phyloP scores from a whole-genome alignment of 257 asterid species.

The Knoxia roxburghii region DNA sequence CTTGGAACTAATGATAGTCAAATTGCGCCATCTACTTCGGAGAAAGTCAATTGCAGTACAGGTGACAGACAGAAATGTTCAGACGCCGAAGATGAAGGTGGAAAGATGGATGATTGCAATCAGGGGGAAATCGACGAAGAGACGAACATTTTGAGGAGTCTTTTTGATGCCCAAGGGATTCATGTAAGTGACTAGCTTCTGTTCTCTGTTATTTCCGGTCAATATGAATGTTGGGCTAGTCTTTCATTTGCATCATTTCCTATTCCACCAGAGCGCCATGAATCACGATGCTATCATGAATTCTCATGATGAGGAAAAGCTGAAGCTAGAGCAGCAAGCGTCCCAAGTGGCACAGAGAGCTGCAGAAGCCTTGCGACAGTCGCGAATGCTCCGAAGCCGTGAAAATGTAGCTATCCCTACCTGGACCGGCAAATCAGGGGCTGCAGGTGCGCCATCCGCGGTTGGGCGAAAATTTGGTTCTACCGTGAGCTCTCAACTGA shows the following conservation, averaged over 20 bases:
- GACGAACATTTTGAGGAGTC: slow-evolving; percentile 61
- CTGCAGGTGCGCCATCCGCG: slow-evolving; percentile 91
- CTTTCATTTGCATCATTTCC: background rate
- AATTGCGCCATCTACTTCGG: slow-evolving; percentile 23
- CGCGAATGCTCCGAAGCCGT: slow-evolving; percentile 78
- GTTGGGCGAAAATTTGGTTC: slow-evolving; percentile 71
- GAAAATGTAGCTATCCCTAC: slow-evolving; percentile 81
- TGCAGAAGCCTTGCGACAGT: slow-evolving; percentile 87
- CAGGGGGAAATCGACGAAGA: slow-evolving; percentile 60
- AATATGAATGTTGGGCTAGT: background rate
- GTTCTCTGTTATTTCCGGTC: background rate
- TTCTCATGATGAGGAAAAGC: slow-evolving; percentile 79
- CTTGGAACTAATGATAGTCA: slow-evolving; percentile 46
- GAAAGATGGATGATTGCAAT: slow-evolving; percentile 27
- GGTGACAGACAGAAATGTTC: slow-evolving; percentile 29
- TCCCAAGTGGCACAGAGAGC: slow-evolving; percentile 91
- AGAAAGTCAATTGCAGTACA: slow-evolving; percentile 21
- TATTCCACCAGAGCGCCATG: slow-evolving; percentile 69
- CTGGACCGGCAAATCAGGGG: slow-evolving; percentile 94
- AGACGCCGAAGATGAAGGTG: slow-evolving; percentile 23
- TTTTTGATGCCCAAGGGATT: slow-evolving; percentile 82
- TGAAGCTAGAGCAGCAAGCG: slow-evolving; percentile 75
- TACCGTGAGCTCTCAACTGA: slow-evolving; percentile 47
- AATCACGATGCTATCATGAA: slow-evolving; percentile 91
- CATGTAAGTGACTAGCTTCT: slow-evolving; percentile 55